phyloP scores from a whole-genome alignment of 2,329 filamentous ascomycete genomes.

The Gliomastix tumulicola region DNA sequence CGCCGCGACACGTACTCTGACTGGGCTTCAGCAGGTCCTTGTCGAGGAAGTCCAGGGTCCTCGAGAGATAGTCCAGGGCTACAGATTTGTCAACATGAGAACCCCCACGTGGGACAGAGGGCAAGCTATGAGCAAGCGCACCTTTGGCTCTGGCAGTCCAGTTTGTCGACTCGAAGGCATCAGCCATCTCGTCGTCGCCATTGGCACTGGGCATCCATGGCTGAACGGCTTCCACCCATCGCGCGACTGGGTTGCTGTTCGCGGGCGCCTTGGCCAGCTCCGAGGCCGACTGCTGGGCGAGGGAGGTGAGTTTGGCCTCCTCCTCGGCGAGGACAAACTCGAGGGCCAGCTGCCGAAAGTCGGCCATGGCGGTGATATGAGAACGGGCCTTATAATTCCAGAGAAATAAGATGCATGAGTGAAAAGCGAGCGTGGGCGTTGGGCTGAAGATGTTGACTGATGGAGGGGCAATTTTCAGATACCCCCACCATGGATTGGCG shows the following conservation, averaged over 20 bases:
- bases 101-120: too few relatives aligned
- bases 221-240: slow-evolving; percentile 49
- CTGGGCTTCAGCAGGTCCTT: slow-evolving; percentile 37
- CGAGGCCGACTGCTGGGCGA: slow-evolving; percentile 38
- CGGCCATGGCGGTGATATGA: slow-evolving; percentile 41
- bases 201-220: slow-evolving; percentile 43
- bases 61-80: slow-evolving; percentile 51
- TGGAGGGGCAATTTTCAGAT: too few relatives aligned
- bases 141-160: slow-evolving; percentile 48
- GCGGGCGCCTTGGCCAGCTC: slow-evolving; percentile 37
- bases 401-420: too few relatives aligned
- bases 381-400: too few relatives aligned
- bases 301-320: slow-evolving; percentile 26
- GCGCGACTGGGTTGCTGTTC: slow-evolving; percentile 38
- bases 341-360: slow-evolving; percentile 44
- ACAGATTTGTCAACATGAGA: too few relatives aligned
- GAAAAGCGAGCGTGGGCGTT: too few relatives aligned
- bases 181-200: slow-evolving; percentile 24
- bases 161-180: slow-evolving; percentile 35
- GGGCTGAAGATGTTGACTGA: too few relatives aligned
- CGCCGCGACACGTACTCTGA: slow-evolving; percentile 36
- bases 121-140: too few relatives aligned
- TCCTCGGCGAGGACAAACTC: slow-evolving; percentile 48
- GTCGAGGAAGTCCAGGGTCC: slow-evolving; percentile 41
- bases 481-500: too few relatives aligned